Evolutionary conservation across 768 basidiomycete species (phyloP), one percentile per base, ranked within the genome.

Genomic region (Macrolepiota albuminosa): DNA sequence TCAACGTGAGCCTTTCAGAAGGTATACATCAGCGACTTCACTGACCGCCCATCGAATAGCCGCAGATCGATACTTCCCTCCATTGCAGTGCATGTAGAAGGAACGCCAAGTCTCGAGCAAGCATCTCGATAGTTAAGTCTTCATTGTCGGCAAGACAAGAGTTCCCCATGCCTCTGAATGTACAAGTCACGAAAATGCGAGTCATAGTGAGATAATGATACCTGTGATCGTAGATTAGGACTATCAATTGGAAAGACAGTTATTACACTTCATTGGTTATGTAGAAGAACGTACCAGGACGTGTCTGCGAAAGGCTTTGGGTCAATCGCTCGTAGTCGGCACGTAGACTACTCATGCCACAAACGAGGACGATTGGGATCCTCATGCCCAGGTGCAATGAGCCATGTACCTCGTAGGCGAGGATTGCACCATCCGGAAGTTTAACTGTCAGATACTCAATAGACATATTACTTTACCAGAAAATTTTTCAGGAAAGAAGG

Each of bases 1-100:
- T 45, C 3, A 24, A 13, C 45, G 18, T 45, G 37, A 37, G 57
- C 16, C 14, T 33, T 43, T 24, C 3, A 51, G 33, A 61, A 16
- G 24, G 18, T 42, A 26, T 8, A 29, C n/a, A 42, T 33, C 16
- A 45, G 24, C 39, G 4, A 57, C n/a, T 42, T 39, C 36, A 61
- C 71, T 56, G 62, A 80, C 81, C 81, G 56, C 81, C 81, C 81
- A 83, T 81, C 2, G 81, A 83, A 66, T 75, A 81, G 4, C 80
- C 81, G 56, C 80, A 78, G 8, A 83, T 62, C 8, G 75, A 69
- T 31, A 83, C 59, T 50, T 78, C 66, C 56, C 70, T 73, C 78
- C 80, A 82, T 18, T 69, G 64, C 18, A 83, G 60, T 50, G 65
- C 62, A 21, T 67, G 59, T 10, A 82, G 61, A n/a, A 83, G 72